phyloP scores from a whole-genome alignment of 768 basidiomycete genomes.

The Agrocybe chaxingu region DNA sequence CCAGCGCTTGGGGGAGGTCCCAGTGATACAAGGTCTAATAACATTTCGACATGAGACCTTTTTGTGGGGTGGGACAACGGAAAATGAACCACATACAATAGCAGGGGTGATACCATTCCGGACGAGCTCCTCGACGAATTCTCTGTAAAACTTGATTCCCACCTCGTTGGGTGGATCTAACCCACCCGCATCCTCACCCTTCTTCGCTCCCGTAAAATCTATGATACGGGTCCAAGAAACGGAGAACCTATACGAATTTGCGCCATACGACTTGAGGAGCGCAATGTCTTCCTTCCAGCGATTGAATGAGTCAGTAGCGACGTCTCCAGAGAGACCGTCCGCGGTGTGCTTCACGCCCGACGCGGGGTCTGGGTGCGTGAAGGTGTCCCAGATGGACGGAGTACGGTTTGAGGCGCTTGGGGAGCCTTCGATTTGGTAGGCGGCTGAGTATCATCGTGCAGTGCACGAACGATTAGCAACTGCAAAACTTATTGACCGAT shows the following conservation, averaged over 20 bases:
- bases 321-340: conserved; percentile 62
- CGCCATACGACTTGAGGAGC: conserved; percentile 59
- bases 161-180: conserved; percentile 57
- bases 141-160: conserved; percentile 66
- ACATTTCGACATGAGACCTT: background rate
- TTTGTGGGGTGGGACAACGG: conserved; percentile 12
- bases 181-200: conserved; percentile 37
- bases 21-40: conserved; percentile 68
- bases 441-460: conserved; percentile 31
- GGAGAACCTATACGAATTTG: conserved; percentile 72
- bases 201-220: conserved; percentile 30
- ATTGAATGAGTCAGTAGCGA: conserved; percentile 66
- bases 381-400: conserved; percentile 73
- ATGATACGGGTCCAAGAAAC: conserved; percentile 73
- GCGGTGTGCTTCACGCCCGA: conserved; percentile 46
- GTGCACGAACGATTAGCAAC: background rate
- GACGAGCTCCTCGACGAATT: conserved; percentile 62
- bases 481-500: background rate
- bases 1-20: conserved; percentile 73
- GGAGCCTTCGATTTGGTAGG: conserved; percentile 76
- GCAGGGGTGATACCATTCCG: conserved; percentile 59
- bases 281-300: conserved; percentile 65
- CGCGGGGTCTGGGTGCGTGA: conserved; percentile 40
- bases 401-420: conserved; percentile 51
- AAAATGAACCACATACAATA: conserved; percentile 35